phyloP scores from a whole-genome alignment of 805 yeast genomes.

The Saccharomycopsis amapae region DNA sequence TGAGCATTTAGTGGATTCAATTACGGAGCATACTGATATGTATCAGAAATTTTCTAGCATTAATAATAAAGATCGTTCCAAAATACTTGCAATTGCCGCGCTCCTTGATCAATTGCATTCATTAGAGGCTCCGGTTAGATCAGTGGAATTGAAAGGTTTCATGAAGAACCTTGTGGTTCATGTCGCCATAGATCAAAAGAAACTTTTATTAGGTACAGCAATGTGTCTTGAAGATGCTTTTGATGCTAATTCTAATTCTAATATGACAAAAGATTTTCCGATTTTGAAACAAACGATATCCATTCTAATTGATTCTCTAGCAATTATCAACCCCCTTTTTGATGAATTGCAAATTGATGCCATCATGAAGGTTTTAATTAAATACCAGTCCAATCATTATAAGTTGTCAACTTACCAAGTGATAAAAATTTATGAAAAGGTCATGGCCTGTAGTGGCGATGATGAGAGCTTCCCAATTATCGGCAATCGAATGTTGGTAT shows the following conservation, averaged over 20 bases:
- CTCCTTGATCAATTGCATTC: too few species aligned
- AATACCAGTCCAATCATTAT: not conserved
- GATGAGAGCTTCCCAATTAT: not conserved
- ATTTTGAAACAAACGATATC: not conserved
- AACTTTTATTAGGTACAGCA: not conserved
- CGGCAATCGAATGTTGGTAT: not conserved
- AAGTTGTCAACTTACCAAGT: not conserved
- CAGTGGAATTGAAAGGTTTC: not conserved
- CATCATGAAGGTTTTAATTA: not conserved
- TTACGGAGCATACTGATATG: too few species aligned
- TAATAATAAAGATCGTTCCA: not conserved
- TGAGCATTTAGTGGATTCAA: too few species aligned
- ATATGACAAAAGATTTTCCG: not conserved
- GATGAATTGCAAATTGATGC: slow-evolving; percentile 2
- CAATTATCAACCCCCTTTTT: not conserved
- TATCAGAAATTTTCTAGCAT: too few species aligned
- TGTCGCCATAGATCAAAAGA: not conserved
- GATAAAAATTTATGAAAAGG: not conserved
- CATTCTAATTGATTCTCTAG: not conserved
- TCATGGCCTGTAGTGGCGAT: not conserved
- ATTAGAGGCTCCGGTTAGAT: too few species aligned
- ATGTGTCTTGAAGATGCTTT: too few species aligned
- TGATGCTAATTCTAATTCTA: too few species aligned
- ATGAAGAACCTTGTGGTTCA: not conserved
- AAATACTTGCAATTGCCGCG: too few species aligned